Conservation (phyloP, 2,329 filamentous ascomycete species). For the Emericellopsis atlantica region DNA sequence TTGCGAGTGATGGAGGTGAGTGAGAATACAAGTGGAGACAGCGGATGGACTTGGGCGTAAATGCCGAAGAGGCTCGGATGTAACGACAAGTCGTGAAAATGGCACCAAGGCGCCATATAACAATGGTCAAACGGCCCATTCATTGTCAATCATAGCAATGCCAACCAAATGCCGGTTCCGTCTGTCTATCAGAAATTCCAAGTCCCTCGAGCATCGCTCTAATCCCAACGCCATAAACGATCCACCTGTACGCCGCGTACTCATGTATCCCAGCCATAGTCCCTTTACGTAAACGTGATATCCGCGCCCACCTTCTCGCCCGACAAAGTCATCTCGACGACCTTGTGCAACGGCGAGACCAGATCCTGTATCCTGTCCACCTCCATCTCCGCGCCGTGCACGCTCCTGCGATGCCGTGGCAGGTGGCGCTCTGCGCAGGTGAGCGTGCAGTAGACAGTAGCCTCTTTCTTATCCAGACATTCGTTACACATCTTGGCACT, state of each 20-base stretch:
- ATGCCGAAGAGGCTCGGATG: constrained; percentile 3
- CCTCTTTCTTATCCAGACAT: constrained; percentile 23
- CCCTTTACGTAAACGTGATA: too few relatives aligned
- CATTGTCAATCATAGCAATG: too few relatives aligned
- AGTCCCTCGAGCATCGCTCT: too few relatives aligned
- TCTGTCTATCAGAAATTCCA: too few relatives aligned
- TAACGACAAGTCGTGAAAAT: background rate
- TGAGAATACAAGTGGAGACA: background rate
- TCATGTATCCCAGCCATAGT: too few relatives aligned
- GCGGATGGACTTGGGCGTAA: background rate
- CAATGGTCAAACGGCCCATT: too few relatives aligned
- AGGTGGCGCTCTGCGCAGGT: constrained; percentile 29
- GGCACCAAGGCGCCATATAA: background rate
- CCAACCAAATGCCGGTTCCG: too few relatives aligned
- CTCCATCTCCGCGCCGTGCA: constrained; percentile 13
- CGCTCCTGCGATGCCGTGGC: constrained; percentile 20
- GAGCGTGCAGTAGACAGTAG: constrained; percentile 27
- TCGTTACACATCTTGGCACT: constrained; percentile 25
- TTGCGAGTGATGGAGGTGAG: background rate
- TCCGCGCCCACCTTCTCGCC: constrained; percentile 19
- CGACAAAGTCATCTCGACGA: constrained; percentile 14
- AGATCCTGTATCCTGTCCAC: constrained; percentile 9
- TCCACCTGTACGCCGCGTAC: background rate
- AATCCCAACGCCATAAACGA: constrained; percentile 8
- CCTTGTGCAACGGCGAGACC: constrained; percentile 9